Conservation (phyloP, 2,329 filamentous ascomycete species). For the Didymella lethalis region DNA sequence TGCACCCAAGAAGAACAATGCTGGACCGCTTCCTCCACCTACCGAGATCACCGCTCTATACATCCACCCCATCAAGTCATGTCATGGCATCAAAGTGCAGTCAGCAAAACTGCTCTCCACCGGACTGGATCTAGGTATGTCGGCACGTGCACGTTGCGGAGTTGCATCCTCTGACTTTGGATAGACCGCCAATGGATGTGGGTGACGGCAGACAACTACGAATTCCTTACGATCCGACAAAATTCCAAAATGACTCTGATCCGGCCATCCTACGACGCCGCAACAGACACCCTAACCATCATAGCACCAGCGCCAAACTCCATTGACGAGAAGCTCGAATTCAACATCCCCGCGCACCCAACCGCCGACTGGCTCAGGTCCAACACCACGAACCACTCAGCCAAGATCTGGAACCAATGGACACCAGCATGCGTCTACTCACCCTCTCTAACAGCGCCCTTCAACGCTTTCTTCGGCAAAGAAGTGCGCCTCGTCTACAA, state of each 20-base stretch:
- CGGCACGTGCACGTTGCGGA: too few relatives aligned
- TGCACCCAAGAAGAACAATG: slow-evolving; percentile 21
- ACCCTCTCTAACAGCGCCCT: slow-evolving; percentile 59
- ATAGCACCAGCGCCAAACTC: slow-evolving; percentile 53
- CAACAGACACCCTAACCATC: slow-evolving; percentile 59
- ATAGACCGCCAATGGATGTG: slow-evolving; percentile 72
- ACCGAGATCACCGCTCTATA: slow-evolving; percentile 59
- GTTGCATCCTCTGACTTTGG: slow-evolving; percentile 12
- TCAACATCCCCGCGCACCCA: slow-evolving; percentile 65
- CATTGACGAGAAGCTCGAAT: slow-evolving; percentile 42
- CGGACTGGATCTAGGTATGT: slow-evolving; percentile 62
- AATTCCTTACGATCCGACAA: slow-evolving; percentile 70
- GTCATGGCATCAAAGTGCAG: slow-evolving; percentile 66
- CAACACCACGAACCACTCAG: slow-evolving; percentile 60
- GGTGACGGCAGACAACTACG: slow-evolving; percentile 59
- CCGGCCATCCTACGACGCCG: slow-evolving; percentile 59
- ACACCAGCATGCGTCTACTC: slow-evolving; percentile 67
- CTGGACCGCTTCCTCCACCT: slow-evolving; percentile 45
- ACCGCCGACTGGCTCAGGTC: slow-evolving; percentile 60
- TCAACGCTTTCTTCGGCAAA: slow-evolving; percentile 64
- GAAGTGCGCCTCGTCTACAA: slow-evolving; percentile 68
- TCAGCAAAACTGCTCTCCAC: slow-evolving; percentile 61
- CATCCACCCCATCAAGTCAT: slow-evolving; percentile 72
- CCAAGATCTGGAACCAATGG: slow-evolving; percentile 66
- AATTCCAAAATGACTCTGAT: slow-evolving; percentile 70